Evolutionary conservation across 2,329 filamentous ascomycete species (phyloP).

Genomic region (Colletotrichum caudatum): DNA sequence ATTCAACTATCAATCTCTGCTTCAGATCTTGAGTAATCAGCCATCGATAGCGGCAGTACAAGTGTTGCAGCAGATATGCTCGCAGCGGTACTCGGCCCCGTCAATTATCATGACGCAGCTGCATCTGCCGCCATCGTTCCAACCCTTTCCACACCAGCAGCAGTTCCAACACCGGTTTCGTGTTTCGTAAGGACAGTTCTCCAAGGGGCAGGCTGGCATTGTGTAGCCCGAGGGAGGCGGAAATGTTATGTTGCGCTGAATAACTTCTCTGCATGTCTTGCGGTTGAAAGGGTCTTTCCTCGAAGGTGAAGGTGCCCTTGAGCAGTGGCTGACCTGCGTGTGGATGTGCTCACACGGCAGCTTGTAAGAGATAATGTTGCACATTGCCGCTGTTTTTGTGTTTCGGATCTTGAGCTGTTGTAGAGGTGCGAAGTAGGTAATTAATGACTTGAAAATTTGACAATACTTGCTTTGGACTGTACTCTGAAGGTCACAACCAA

Average conservation of each 20-base stretch:
- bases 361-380: slow-evolving; percentile 62
- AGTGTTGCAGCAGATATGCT: slow-evolving; percentile 66
- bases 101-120: slow-evolving; percentile 66
- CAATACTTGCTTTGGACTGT: neutral
- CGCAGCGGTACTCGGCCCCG: slow-evolving; percentile 61
- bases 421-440: neutral
- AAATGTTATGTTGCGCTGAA: slow-evolving; percentile 58
- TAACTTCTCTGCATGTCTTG: slow-evolving; percentile 58
- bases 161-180: slow-evolving; percentile 66
- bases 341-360: slow-evolving; percentile 65
- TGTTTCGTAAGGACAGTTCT: slow-evolving; percentile 62
- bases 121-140: slow-evolving; percentile 63
- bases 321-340: slow-evolving; percentile 59
- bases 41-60: slow-evolving; percentile 59
- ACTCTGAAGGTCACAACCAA: neutral
- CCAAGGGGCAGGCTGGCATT: slow-evolving; percentile 58
- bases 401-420: neutral
- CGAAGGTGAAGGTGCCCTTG: slow-evolving; percentile 52
- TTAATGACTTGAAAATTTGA: neutral
- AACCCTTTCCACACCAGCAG: slow-evolving; percentile 67
- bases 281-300: slow-evolving; percentile 45
- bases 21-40: neutral
- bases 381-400: slow-evolving; percentile 53
- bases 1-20: too few species aligned
- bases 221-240: slow-evolving; percentile 60